A percentile compares a stretch with the other conserved stretches of the same genome.
These are phyloP conservation scores for Fusarium palustre DNA, from an alignment of 2,329 filamentous ascomycete species.

Conservation along the genomic window DNA sequence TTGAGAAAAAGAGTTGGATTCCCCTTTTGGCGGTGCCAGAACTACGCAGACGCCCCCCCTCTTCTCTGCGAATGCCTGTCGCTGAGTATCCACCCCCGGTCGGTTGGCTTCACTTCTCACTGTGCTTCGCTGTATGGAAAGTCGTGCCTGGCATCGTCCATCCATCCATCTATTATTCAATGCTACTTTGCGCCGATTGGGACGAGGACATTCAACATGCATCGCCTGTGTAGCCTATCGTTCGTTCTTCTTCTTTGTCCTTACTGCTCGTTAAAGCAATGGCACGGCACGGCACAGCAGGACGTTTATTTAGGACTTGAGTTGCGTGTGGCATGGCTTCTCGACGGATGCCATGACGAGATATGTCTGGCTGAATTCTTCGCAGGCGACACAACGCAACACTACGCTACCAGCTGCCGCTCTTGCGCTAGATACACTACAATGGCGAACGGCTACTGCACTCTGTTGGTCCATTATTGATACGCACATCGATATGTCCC, in stretches of 20 bases:
- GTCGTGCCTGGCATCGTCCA: constrained; percentile 45
- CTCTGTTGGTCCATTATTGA: constrained; percentile 29
- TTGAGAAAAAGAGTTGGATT: constrained; percentile 14
- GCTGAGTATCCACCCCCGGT: constrained; percentile 17
- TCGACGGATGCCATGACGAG: constrained; percentile 29
- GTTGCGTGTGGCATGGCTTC: constrained; percentile 18
- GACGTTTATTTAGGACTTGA: constrained; percentile 14
- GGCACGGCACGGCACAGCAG: constrained; percentile 27
- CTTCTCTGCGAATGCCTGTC: not conserved
- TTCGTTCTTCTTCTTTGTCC: not conserved
- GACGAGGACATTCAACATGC: constrained; percentile 31
- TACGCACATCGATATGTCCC: constrained; percentile 34
- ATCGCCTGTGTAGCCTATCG: constrained; percentile 14
- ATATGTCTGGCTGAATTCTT: constrained; percentile 20
- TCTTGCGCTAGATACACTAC: constrained; percentile 32
- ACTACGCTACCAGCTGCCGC: constrained; percentile 31
- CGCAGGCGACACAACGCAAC: constrained; percentile 4
- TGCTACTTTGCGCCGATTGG: constrained; percentile 44
- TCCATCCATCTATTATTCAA: constrained; percentile 29
- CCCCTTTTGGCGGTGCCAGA: not conserved
- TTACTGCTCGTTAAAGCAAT: constrained; percentile 7
- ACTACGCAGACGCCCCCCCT: constrained; percentile 29
- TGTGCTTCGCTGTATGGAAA: constrained; percentile 22
- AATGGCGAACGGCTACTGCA: constrained; percentile 10
- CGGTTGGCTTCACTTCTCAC: constrained; percentile 13